phyloP scores from a whole-genome alignment of 352 stramenopile species.

The Phytophthora megakarya region DNA sequence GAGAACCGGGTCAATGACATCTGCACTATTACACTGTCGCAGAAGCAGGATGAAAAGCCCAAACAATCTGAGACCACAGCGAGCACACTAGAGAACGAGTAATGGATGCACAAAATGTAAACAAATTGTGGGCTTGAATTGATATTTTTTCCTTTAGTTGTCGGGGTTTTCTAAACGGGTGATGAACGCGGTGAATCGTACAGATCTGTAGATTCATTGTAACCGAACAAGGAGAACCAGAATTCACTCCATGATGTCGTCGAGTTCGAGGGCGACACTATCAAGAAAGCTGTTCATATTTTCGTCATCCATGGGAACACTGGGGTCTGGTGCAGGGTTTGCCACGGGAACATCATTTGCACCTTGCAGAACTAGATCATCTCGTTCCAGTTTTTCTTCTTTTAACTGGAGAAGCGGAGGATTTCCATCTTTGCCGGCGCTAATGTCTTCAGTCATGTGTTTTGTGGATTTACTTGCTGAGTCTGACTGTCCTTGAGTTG shows the following conservation, averaged over 20 bases:
- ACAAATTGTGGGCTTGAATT: conserved; percentile 30
- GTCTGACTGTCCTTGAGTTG: conserved; percentile 15
- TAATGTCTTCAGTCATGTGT: conserved; percentile 2
- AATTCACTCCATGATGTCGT: conserved; percentile 72
- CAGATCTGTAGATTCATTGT: conserved; percentile 18
- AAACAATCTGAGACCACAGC: conserved; percentile 8
- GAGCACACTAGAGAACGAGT: conserved; percentile 18
- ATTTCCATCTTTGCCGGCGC: conserved; percentile 3
- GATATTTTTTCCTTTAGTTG: conserved; percentile 12
- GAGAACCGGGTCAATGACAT: conserved; percentile 87
- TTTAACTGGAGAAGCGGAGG: conserved; percentile 29
- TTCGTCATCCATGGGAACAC: conserved; percentile 52
- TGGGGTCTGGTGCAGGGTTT: conserved; percentile 20
- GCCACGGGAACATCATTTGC: not conserved
- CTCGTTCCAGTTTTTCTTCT: conserved; percentile 27
- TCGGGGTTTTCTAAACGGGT: conserved; percentile 18
- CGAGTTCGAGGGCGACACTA: conserved; percentile 78
- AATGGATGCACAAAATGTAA: conserved; percentile 19
- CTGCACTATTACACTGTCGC: conserved; percentile 57
- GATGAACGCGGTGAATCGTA: conserved; percentile 7
- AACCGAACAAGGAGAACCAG: conserved; percentile 18
- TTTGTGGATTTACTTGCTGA: conserved; percentile 7
- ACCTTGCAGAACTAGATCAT: conserved; percentile 22
- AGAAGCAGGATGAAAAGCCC: conserved; percentile 10
- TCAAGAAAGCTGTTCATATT: conserved; percentile 86